Base-by-base conservation (phyloP, 805 yeast genomes). In the Kodamaea neixiangensis region DNA sequence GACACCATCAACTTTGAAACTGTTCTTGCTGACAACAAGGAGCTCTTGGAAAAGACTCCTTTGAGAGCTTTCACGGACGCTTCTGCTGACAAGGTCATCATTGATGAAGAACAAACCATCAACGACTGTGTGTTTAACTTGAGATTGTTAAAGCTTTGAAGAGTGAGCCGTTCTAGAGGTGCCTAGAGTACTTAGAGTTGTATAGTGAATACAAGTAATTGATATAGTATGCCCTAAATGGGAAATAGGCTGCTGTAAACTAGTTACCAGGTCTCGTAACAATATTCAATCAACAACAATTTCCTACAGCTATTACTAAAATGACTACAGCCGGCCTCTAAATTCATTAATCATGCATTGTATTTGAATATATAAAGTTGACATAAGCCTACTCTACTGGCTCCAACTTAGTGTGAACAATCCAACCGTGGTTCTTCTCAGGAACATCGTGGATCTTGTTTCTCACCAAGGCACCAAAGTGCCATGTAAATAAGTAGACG, bases 101-200 rank as follows among this genome's bases (percentile, higher is more conserved):
- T 94, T 58, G 96, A 90, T 62, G 98, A 93, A 73, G 96, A 90
- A 64, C 96, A 90, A 68, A 71, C 62, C 41, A 75, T 75, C 56
- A 89, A 88, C 61, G 96, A 89, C 57, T 86, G 96, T 46, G 72
- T 81, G 47, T 85, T 92, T 76, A 79, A 80, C 55, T 79, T 92
- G 71, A 85, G 96, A 70, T 80, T 92, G 66, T 79, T 91, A 70
- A 84, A 77, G 68, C 68, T 91, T 53, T 85, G 75, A 63, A 41
- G 39, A 7, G 31, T 25, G 31, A 25, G 3, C 3, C 13, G 11
- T 25, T 25, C 31, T 25, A 9, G 11, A 3, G 11, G 31, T 25
- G 10, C 31, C 11, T 25, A 9, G 7, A 25, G 31, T 35, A 35
- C 34, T 42, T 25, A 25, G 31, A 25, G 31, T 25, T 25, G 9